Evolutionary conservation across 1,284 basidiomycete genomes (phyloP), one percentile per base, ranked within the genome.

Genomic region (Sanghuangporus baumii): DNA sequence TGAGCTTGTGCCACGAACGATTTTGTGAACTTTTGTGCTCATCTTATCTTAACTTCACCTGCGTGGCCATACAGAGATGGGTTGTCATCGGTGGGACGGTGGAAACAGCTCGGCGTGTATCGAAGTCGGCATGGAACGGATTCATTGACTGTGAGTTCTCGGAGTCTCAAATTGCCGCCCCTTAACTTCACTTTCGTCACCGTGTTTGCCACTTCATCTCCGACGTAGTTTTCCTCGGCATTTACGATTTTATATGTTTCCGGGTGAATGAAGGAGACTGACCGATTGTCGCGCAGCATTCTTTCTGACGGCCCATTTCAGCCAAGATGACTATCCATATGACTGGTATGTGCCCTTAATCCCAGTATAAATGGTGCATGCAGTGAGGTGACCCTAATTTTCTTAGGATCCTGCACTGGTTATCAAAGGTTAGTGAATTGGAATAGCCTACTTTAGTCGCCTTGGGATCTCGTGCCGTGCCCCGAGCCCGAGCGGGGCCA

Each of bases 221-320:
- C 52, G 52, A 37, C 16, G 2, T 34, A 38, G 18, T 31, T 18
- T 62, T 56, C 60, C 38, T 46, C 26, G 16, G 14, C 20, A 50
- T 47, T 41, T 55, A 55, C 48, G 18, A 14, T 34, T 7, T 31
- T 51, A 7, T 48, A 54, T 36, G 36, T 43, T n/a, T 46, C 8
- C 20, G 55, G 36, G 52, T 64, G 55, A 34, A 59, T 41, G 26
- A 46, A 40, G 48, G 26, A 57, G 26, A 48, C 57, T 58, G 57
- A 58, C 31, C 20, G 41, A 38, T 59, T 57, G 31, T 65, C 47
- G 41, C 55, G 55, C 70, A 92, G 89, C 89, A 0, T 93, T 93
- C 79, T 93, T 91, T 79, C 79, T 93, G 62, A 93, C 91, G 14
- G 90, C 91, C 0, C 89, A 91, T 69, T 93, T 93, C 69, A 89